These are phyloP conservation scores for Biscogniauxia marginata DNA, from an alignment of 2,329 filamentous ascomycete genomes.

Conservation along the genomic window DNA sequence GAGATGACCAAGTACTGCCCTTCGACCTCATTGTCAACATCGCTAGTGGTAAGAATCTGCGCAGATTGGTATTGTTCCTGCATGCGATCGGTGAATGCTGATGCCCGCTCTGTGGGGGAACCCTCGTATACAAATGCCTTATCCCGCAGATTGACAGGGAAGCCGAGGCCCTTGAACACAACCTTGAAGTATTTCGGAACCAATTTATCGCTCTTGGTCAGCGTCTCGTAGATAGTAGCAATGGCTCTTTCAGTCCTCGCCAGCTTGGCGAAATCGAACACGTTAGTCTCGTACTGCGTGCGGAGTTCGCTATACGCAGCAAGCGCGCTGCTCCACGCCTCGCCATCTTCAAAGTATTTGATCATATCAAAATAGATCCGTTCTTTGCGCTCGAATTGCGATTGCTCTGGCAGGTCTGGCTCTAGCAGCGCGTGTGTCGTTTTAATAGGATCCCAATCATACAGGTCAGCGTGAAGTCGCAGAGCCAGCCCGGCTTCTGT, in stretches of 20 bases:
- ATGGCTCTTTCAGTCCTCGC: slow-evolving; percentile 87
- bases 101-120: slow-evolving; percentile 70
- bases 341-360: slow-evolving; percentile 90
- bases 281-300: slow-evolving; percentile 82
- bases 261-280: slow-evolving; percentile 90
- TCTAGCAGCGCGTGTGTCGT: slow-evolving; percentile 66
- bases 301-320: slow-evolving; percentile 88
- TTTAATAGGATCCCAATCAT: slow-evolving; percentile 80
- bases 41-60: slow-evolving; percentile 70
- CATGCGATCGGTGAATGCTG: slow-evolving; percentile 85
- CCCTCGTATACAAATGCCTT: slow-evolving; percentile 94
- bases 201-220: slow-evolving; percentile 76
- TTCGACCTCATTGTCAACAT: slow-evolving; percentile 75
- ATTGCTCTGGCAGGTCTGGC: slow-evolving; percentile 78
- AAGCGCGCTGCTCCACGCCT: slow-evolving; percentile 87
- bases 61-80: slow-evolving; percentile 86
- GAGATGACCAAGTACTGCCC: slow-evolving; percentile 87
- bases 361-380: slow-evolving; percentile 92
- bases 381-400: slow-evolving; percentile 90
- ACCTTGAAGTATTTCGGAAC: slow-evolving; percentile 90
- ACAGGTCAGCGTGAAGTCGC: slow-evolving; percentile 86
- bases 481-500: slow-evolving; percentile 88
- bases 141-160: slow-evolving; percentile 75
- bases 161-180: slow-evolving; percentile 84
- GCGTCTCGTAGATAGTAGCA: slow-evolving; percentile 85